phyloP scores from a whole-genome alignment of 2,329 filamentous ascomycete species.

The Pseudogymnoascus sp. region DNA sequence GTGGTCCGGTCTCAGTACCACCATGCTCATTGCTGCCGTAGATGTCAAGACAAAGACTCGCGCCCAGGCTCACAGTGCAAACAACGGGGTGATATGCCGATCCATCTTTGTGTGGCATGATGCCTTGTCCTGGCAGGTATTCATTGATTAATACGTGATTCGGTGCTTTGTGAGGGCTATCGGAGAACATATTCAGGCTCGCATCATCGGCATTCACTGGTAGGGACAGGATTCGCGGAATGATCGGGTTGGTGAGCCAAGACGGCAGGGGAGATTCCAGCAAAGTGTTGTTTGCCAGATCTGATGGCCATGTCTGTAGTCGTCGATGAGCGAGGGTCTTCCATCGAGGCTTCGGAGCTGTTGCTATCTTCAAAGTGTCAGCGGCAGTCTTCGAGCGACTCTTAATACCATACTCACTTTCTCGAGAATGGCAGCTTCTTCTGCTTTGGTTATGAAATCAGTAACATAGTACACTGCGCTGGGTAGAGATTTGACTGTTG shows the following conservation, averaged over 20 bases:
- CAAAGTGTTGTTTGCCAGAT: conserved; percentile 70
- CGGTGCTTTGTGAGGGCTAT: conserved; percentile 65
- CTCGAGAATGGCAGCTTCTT: conserved; percentile 62
- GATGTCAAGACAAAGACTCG: conserved; percentile 69
- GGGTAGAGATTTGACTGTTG: conserved; percentile 48
- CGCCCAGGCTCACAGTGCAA: conserved; percentile 80
- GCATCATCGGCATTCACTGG: conserved; percentile 29
- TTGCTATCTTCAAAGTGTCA: conserved; percentile 37
- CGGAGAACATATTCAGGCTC: conserved; percentile 41
- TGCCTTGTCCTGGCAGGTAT: conserved; percentile 80
- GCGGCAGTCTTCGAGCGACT: background rate
- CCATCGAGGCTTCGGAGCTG: conserved; percentile 70
- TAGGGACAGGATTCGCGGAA: conserved; percentile 51
- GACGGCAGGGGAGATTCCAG: conserved; percentile 64
- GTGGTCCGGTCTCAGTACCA: conserved; percentile 43
- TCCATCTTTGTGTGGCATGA: conserved; percentile 95
- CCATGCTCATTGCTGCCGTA: conserved; percentile 55
- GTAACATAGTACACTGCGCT: conserved; percentile 73
- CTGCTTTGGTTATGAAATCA: conserved; percentile 68
- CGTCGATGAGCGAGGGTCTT: conserved; percentile 80
- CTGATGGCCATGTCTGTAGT: conserved; percentile 83
- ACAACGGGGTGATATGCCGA: conserved; percentile 79
- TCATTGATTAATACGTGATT: conserved; percentile 96
- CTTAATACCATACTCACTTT: conserved; percentile 44
- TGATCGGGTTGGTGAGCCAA: conserved; percentile 66